Percentiles rank a stretch among this genome's conserved stretches.
These are phyloP conservation scores for Arachnopeziza araneosa DNA, from an alignment of 2,329 filamentous ascomycete species.

Conservation along the genomic window DNA sequence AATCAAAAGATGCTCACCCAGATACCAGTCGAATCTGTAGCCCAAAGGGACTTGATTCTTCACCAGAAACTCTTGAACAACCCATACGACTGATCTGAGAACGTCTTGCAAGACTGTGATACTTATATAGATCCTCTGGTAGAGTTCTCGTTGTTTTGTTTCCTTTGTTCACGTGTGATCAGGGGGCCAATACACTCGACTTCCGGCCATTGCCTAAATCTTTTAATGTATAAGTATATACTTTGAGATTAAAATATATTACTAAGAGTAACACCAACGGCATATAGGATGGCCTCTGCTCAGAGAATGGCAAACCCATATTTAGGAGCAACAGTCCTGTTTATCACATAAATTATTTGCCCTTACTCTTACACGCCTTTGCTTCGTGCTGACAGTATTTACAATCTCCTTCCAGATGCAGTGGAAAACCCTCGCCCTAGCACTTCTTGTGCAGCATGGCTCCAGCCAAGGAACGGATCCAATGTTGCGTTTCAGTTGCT, in stretches of 20 bases:
- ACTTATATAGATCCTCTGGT: no score
- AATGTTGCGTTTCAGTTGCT: not conserved
- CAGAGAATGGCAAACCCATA: not conserved
- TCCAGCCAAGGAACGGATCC: not conserved
- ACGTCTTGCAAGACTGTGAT: no score
- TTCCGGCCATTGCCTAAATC: slow-evolving; percentile 13
- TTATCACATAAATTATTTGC: not conserved
- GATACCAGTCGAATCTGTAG: no score
- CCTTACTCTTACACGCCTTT: not conserved
- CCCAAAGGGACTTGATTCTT: no score
- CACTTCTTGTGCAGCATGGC: not conserved
- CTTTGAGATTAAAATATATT: slow-evolving; percentile 10
- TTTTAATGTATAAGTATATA: slow-evolving; percentile 13
- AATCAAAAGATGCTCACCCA: no score
- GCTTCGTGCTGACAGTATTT: not conserved
- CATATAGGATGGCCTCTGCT: slow-evolving; percentile 4
- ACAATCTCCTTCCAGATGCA: not conserved
- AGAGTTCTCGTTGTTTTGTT: no score
- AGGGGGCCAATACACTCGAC: not conserved
- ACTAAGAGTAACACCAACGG: slow-evolving; percentile 8
- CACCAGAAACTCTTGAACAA: no score
- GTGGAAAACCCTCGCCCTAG: not conserved
- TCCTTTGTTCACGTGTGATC: no score
- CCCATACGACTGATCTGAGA: no score
- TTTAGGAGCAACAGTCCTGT: not conserved